Conservation (phyloP, 768 basidiomycete species). For the Suillus sp. region DNA sequence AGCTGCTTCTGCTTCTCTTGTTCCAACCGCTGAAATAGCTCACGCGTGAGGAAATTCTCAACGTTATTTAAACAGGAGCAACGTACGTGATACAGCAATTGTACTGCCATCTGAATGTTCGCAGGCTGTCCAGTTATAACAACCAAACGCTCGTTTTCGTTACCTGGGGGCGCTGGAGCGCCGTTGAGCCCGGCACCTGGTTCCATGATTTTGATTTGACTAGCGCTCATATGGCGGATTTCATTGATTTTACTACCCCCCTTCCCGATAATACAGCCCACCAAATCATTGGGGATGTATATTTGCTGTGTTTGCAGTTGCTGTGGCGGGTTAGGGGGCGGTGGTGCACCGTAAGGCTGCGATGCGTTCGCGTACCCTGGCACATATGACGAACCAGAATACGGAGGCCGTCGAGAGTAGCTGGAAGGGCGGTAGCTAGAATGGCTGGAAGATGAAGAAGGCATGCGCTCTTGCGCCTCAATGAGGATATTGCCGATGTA, state of each 20-base stretch:
- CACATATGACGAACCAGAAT: slow-evolving; percentile 65
- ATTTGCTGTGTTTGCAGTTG: slow-evolving; percentile 96
- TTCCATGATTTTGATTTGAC: slow-evolving; percentile 98
- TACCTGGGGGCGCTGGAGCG: slow-evolving; percentile 67
- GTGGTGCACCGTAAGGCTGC: slow-evolving; percentile 46
- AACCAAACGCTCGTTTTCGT: slow-evolving; percentile 89
- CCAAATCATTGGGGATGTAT: slow-evolving; percentile 96
- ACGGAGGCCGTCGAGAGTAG: slow-evolving; percentile 49
- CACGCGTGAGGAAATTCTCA: slow-evolving; percentile 15
- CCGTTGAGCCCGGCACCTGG: slow-evolving; percentile 83
- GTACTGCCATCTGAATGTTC: slow-evolving; percentile 96
- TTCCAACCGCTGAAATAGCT: slow-evolving; percentile 64
- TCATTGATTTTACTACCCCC: slow-evolving; percentile 99
- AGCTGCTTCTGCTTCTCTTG: slow-evolving; percentile 89
- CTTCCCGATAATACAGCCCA: slow-evolving; percentile 97
- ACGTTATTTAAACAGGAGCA: slow-evolving; percentile 6
- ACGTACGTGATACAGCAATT: slow-evolving; percentile 82
- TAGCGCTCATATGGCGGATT: slow-evolving; percentile 92
- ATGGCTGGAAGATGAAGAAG: slow-evolving; percentile 55
- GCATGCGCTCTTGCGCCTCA: slow-evolving; percentile 86
- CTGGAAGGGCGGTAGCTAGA: slow-evolving; percentile 72
- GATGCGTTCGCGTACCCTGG: slow-evolving; percentile 56
- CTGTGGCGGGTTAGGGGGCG: slow-evolving; percentile 60
- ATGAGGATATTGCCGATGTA: slow-evolving; percentile 98
- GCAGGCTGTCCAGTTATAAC: slow-evolving; percentile 95